A percentile compares a stretch with the other conserved stretches of the same genome.
These are phyloP conservation scores for Penicillium sp. DNA, from an alignment of 2,329 filamentous ascomycete species.

Conservation along the genomic window DNA sequence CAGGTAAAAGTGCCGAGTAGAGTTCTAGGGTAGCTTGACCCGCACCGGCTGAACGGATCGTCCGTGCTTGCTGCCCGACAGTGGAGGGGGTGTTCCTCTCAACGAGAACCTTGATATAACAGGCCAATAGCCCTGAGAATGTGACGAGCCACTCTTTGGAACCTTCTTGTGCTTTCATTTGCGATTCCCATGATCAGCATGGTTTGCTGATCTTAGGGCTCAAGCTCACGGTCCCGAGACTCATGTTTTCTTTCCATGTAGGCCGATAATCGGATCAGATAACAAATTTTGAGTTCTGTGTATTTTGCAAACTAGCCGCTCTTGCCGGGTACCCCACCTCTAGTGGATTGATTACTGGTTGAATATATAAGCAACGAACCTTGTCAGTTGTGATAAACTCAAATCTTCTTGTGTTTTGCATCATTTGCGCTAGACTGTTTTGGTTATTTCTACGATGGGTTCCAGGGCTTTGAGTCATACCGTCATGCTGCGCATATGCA, in stretches of 20 bases:
- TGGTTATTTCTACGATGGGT: too few relatives aligned
- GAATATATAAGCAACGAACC: too few relatives aligned
- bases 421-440: too few relatives aligned
- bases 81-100: background rate
- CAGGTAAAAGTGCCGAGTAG: background rate
- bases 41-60: background rate
- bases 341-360: background rate
- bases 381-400: too few relatives aligned
- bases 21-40: background rate
- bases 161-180: too few relatives aligned
- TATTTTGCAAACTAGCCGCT: background rate
- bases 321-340: background rate
- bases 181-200: background rate
- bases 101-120: background rate
- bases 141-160: background rate
- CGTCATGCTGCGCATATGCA: too few relatives aligned
- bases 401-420: too few relatives aligned
- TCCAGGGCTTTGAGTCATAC: too few relatives aligned
- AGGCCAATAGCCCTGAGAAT: background rate
- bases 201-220: background rate
- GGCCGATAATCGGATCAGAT: background rate
- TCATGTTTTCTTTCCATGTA: background rate
- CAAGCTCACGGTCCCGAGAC: background rate
- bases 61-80: background rate
- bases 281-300: background rate